Evolutionary conservation across 331 rosid species (phyloP).

Genomic region (Phaseolus coccineus): DNA sequence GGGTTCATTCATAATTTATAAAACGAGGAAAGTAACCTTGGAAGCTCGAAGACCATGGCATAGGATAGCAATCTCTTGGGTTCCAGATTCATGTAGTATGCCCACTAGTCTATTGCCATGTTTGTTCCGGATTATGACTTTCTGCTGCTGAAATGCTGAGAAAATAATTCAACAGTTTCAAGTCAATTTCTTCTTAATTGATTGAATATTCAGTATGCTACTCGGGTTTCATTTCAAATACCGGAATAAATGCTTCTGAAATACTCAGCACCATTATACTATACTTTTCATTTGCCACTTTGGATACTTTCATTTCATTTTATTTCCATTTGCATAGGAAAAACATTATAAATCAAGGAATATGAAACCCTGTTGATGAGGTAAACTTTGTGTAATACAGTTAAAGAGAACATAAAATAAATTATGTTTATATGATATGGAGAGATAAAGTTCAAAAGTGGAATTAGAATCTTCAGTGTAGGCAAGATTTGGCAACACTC

Average conservation of each 20-base stretch:
- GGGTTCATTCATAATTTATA: conserved; percentile 35
- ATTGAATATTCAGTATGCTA: conserved; percentile 8
- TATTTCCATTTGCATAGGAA: background rate
- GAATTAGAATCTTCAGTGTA: background rate
- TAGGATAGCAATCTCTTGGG: conserved; percentile 64
- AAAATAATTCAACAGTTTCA: conserved; percentile 37
- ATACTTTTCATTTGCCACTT: background rate
- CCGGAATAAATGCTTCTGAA: background rate
- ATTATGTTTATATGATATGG: background rate
- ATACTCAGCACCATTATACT: background rate
- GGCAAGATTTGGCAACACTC: background rate
- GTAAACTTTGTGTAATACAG: background rate
- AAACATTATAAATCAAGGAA: background rate
- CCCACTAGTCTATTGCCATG: conserved; percentile 77
- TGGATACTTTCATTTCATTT: background rate
- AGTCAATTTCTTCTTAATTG: conserved; percentile 14
- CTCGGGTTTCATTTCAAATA: background rate
- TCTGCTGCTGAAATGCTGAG: conserved; percentile 58
- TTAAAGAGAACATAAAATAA: background rate
- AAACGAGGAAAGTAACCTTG: conserved; percentile 61
- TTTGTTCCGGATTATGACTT: conserved; percentile 61
- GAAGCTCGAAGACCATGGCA: conserved; percentile 76
- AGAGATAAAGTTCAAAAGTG: background rate
- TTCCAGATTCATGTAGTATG: conserved; percentile 75
- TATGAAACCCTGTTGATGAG: background rate